Percentiles rank a stretch among this genome's conserved stretches.
These are phyloP conservation scores for Phytophthora constricta DNA, from an alignment of 352 stramenopile species.

Conservation along the genomic window DNA sequence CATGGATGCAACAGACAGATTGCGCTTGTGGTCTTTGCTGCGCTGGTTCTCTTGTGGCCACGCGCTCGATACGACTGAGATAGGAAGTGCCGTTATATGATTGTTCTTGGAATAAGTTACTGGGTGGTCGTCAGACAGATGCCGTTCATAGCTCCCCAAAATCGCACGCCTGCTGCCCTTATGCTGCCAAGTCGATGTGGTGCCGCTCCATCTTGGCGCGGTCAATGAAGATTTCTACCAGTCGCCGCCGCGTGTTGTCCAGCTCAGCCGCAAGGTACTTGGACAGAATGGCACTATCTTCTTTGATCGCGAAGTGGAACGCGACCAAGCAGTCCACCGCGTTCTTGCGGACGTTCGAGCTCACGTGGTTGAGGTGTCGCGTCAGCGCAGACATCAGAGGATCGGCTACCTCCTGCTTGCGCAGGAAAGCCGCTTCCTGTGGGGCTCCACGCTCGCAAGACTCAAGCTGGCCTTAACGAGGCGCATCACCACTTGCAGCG, in stretches of 20 bases:
- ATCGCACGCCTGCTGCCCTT: neutral
- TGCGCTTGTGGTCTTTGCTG: no score
- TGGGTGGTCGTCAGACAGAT: neutral
- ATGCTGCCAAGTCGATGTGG: conserved; percentile 24
- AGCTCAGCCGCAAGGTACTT: conserved; percentile 58
- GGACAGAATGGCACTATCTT: conserved; percentile 48
- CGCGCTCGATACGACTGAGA: neutral
- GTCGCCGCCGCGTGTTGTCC: conserved; percentile 55
- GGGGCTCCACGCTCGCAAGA: conserved; percentile 30
- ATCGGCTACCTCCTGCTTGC: conserved; percentile 36
- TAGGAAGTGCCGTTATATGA: neutral
- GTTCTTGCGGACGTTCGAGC: conserved; percentile 72
- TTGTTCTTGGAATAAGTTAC: conserved; percentile 29
- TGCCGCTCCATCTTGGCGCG: conserved; percentile 56
- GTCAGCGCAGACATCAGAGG: conserved; percentile 44
- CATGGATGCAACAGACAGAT: no score
- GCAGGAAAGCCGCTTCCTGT: conserved; percentile 38
- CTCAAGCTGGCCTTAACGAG: conserved; percentile 58
- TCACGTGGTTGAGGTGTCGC: conserved; percentile 51
- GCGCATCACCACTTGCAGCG: conserved; percentile 55
- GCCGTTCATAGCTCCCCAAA: neutral
- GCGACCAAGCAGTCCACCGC: conserved; percentile 72
- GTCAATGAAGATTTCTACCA: conserved; percentile 84
- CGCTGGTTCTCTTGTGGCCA: no score
- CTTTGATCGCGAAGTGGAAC: conserved; percentile 61